Evolutionary conservation across 257 asterid species (phyloP), one percentile per base, ranked within the genome.

Genomic region (Thymus quinquecostatus): DNA sequence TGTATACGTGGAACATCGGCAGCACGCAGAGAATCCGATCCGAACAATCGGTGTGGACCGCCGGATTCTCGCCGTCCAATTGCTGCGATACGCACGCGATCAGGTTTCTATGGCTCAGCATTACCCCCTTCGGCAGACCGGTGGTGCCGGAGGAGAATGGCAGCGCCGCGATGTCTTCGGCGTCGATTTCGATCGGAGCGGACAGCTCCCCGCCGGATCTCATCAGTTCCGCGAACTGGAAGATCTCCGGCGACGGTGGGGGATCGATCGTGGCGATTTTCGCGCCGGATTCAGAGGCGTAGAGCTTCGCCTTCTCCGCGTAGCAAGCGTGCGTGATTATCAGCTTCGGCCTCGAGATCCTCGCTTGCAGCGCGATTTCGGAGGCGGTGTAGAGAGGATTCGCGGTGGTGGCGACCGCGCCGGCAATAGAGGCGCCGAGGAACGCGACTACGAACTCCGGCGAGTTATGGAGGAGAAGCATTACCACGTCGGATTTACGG

Each of bases 81-180:
- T 82, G 83, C 75, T 79, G 83, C 5, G 87, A 59, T 8, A 84
- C 32, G 78, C 84, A 77, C 49, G 89, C 74, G 36, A 84, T 81
- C 4, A 84, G n/a, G 67, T 85, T 85, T 44, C 67, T 80, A 79
- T 86, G 92, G 7, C 82, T 86, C 59, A 86, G 69, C 89, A 86
- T 86, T 81, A 84, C 89, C 0, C 83, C 88, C 74, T 87, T 87
- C 36, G 89, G 88, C 33, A 84, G 77, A 0, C 92, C 92, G 30
- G 92, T 87, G 41, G 89, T 87, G 54, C 89, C 92, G 33, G 92
- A 86, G 21, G 92, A 84, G 78, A 80, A 84, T 12, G 80, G 88
- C 28, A 86, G 79, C 81, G 80, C 84, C 63, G 84, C 92, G 60
- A 71, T 73, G 70, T 84, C 88, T 1, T 78, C 79, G 0, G 77